These are phyloP conservation scores for Drosera capensis DNA, from an alignment of 148 eudicot species.

Conservation along the genomic window DNA sequence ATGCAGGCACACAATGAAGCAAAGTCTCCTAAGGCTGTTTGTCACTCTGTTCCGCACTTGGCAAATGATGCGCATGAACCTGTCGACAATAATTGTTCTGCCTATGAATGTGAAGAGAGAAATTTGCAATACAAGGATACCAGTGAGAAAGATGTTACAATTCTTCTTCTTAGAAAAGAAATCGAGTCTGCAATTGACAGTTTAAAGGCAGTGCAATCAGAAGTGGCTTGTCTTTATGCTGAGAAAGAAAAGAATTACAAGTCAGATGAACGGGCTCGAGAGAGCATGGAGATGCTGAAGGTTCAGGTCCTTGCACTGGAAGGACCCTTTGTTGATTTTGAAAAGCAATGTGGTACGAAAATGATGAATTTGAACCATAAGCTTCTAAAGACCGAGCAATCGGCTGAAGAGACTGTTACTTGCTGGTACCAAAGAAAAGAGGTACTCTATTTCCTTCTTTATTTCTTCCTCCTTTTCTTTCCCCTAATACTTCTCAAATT, in stretches of 20 bases:
- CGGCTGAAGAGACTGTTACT: slow-evolving; percentile 22
- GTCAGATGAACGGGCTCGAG: slow-evolving; percentile 31
- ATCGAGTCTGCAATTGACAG: slow-evolving; percentile 48
- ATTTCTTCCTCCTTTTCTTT: too few species aligned
- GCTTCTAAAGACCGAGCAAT: slow-evolving; percentile 29
- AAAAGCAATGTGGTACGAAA: slow-evolving; percentile 28
- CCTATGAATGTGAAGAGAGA: background rate
- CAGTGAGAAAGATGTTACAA: slow-evolving; percentile 25
- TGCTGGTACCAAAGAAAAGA: slow-evolving; percentile 43
- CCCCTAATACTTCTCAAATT: too few species aligned
- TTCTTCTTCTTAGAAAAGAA: slow-evolving; percentile 46
- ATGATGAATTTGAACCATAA: slow-evolving; percentile 34
- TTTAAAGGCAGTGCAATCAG: slow-evolving; percentile 45
- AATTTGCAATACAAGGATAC: slow-evolving; percentile 8
- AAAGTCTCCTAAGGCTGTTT: slow-evolving; percentile 5
- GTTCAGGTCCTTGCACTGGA: slow-evolving; percentile 29
- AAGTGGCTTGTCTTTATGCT: slow-evolving; percentile 25
- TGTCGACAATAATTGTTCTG: slow-evolving; percentile 5
- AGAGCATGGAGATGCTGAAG: slow-evolving; percentile 26
- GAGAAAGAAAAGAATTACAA: slow-evolving; percentile 39
- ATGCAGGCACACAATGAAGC: slow-evolving; percentile 28
- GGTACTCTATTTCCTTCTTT: slow-evolving; percentile 17
- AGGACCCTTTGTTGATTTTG: slow-evolving; percentile 40
- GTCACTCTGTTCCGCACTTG: slow-evolving; percentile 6
- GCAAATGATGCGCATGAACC: slow-evolving; percentile 6